Evolutionary conservation across 176 grass and related monocot species (phyloP), one percentile per base, ranked within the genome.

Genomic region (Metroxylon sagu): DNA sequence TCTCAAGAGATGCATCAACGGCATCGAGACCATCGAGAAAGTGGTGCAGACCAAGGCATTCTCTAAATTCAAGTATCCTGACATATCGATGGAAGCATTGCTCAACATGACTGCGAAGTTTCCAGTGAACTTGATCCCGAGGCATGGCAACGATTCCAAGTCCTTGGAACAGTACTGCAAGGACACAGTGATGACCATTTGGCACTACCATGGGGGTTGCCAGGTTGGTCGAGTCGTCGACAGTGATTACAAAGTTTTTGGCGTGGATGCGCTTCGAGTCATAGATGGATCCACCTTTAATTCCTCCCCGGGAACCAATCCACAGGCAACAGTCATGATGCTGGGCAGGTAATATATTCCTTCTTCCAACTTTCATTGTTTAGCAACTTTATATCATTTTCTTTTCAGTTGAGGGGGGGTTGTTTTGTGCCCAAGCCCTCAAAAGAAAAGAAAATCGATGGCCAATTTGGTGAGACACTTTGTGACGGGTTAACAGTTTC

Each of bases 71-170:
- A 87, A 64, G 35, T 84, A 87, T 65, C 71, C 83, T 26, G 65
- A 82, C 68, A 51, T 79, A 2, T 74, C 86, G 48, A 69, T 86
- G 0, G 79, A 70, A 15, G 73, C 76, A 49, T 66, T 95, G 52
- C 71, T 85, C 52, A 79, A 39, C 56, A 65, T 89, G 62, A 77
- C 82, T 5, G 74, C 82, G 15, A 76, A 52, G 64, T 77, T 89
- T 69, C 80, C 80, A 7, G 74, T 85, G 60, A 94, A 94, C 68
- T 69, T 83, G 53, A 74, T 88, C 57, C 80, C 85, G 16, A 80
- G 89, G 4, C 82, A 87, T 31, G 59, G 19, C 29, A 74, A 88
- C 39, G 89, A 95, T 72, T 82, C 85, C 14, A 59, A 74, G 1
- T 82, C 89, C 62, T 67, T 79, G 29, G 75, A 85, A 78, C 89